A percentile compares a stretch with the other conserved stretches of the same genome.
Evolutionary conservation across 257 asterid species (phyloP).

Genomic region (Nicotiana undulata): DNA sequence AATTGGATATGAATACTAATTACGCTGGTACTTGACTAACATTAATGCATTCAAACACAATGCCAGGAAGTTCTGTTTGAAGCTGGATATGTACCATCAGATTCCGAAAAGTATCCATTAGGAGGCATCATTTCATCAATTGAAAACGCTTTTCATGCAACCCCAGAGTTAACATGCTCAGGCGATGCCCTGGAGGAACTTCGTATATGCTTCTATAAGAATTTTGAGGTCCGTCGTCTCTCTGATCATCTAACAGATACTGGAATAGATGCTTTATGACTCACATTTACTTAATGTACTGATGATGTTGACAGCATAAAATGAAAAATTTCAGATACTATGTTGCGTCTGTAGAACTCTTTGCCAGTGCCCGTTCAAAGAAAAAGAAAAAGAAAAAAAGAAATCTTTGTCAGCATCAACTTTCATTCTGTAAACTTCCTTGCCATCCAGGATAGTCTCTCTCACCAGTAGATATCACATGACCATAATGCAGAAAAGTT

Average conservation of each 20-base stretch:
- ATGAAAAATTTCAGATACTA: background rate
- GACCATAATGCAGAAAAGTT: background rate
- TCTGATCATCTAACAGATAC: background rate
- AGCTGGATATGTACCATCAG: slow-evolving; percentile 84
- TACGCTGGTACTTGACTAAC: background rate
- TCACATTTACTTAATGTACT: background rate
- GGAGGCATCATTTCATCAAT: slow-evolving; percentile 80
- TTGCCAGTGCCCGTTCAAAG: background rate
- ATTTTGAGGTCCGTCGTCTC: slow-evolving; percentile 53
- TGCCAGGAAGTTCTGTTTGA: slow-evolving; percentile 58
- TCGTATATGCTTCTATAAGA: slow-evolving; percentile 71
- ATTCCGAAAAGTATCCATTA: slow-evolving; percentile 78
- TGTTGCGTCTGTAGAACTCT: background rate
- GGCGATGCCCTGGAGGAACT: slow-evolving; percentile 78
- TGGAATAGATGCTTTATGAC: background rate
- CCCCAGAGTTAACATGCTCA: slow-evolving; percentile 73
- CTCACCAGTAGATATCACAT: background rate
- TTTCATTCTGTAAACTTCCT: background rate
- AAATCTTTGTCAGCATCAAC: background rate
- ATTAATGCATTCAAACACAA: background rate
- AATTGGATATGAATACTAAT: background rate
- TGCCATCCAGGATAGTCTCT: background rate
- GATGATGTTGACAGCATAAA: background rate
- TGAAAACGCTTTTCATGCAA: slow-evolving; percentile 70
- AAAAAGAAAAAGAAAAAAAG: background rate